phyloP scores from a whole-genome alignment of 345 rosid species.

The Rhizophora apiculata region DNA sequence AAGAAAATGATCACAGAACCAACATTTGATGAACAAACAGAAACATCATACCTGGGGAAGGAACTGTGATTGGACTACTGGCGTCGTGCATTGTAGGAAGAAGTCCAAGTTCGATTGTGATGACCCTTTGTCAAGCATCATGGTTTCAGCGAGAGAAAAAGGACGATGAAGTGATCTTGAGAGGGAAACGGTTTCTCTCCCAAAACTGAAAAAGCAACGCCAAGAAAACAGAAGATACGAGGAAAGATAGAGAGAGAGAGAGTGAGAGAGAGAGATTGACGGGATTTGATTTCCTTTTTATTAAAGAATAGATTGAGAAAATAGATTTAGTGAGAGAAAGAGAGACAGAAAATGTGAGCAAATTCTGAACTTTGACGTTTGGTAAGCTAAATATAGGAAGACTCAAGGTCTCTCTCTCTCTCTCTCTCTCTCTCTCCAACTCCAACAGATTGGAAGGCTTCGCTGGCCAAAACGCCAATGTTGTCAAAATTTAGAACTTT shows the following conservation, averaged over 20 bases:
- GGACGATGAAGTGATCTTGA: neutral
- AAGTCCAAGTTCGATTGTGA: constrained; percentile 37
- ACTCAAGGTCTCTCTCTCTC: neutral
- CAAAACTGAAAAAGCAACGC: constrained; percentile 24
- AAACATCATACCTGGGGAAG: constrained; percentile 44
- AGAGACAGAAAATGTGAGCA: constrained; percentile 2
- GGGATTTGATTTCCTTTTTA: constrained; percentile 39
- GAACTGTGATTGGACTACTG: constrained; percentile 42
- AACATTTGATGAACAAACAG: neutral
- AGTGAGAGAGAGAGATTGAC: constrained; percentile 44
- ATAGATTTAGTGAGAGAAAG: constrained; percentile 20
- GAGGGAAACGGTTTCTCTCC: constrained; percentile 25
- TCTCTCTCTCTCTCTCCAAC: neutral
- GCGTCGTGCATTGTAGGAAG: constrained; percentile 49
- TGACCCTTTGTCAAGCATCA: constrained; percentile 65
- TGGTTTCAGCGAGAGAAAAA: constrained; percentile 27
- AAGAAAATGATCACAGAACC: neutral
- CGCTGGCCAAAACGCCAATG: constrained; percentile 14
- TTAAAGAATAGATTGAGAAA: constrained; percentile 19
- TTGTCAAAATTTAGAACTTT: constrained; percentile 14
- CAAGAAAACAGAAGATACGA: constrained; percentile 10
- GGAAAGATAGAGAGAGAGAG: constrained; percentile 8
- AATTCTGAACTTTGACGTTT: constrained; percentile 54
- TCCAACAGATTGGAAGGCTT: constrained; percentile 2
- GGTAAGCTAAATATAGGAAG: constrained; percentile 58